A percentile compares a stretch with the other conserved stretches of the same genome.
phyloP scores from a whole-genome alignment of 805 yeast genomes.

The Candida takata region DNA sequence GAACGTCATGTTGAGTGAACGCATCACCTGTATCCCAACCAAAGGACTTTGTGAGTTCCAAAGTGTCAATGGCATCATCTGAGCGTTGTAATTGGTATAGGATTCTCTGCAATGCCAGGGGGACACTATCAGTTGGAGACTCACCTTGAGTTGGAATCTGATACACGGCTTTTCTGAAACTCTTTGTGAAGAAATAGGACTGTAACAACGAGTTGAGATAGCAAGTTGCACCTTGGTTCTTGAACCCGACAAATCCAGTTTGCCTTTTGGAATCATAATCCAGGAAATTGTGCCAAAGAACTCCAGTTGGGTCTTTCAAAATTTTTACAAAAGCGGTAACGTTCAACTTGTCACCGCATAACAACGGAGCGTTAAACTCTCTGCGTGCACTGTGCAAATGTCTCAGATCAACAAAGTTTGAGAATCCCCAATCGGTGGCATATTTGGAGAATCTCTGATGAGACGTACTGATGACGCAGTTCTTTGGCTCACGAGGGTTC shows the following conservation, averaged over 20 bases:
- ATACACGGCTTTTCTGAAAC: conserved; percentile 79
- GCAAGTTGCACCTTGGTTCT: conserved; percentile 98
- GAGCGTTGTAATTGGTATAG: conserved; percentile 77
- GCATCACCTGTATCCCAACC: conserved; percentile 98
- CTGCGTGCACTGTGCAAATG: conserved; percentile 24
- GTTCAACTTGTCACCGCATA: conserved; percentile 50
- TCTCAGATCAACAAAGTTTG: conserved; percentile 58
- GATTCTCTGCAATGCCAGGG: conserved; percentile 79
- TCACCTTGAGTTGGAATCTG: conserved; percentile 76
- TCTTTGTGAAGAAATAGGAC: conserved; percentile 79
- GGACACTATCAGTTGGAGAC: conserved; percentile 50
- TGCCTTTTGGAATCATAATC: conserved; percentile 80
- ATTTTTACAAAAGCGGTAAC: conserved; percentile 73
- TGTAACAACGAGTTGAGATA: conserved; percentile 89
- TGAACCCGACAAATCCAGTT: conserved; percentile 89
- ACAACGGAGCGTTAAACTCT: conserved; percentile 26
- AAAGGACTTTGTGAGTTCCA: conserved; percentile 82
- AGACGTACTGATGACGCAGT: conserved; percentile 56
- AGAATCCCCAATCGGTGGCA: conserved; percentile 96
- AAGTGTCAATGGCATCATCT: conserved; percentile 70
- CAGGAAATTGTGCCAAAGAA: conserved; percentile 81
- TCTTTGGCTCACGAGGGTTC: conserved; percentile 64
- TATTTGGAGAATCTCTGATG: conserved; percentile 68
- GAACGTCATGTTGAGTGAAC: conserved; percentile 96
- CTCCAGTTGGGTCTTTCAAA: conserved; percentile 87